Percentiles rank a stretch among this genome's conserved stretches.
phyloP scores from a whole-genome alignment of 805 yeast genomes.

The Metahyphopichia silvanorum region DNA sequence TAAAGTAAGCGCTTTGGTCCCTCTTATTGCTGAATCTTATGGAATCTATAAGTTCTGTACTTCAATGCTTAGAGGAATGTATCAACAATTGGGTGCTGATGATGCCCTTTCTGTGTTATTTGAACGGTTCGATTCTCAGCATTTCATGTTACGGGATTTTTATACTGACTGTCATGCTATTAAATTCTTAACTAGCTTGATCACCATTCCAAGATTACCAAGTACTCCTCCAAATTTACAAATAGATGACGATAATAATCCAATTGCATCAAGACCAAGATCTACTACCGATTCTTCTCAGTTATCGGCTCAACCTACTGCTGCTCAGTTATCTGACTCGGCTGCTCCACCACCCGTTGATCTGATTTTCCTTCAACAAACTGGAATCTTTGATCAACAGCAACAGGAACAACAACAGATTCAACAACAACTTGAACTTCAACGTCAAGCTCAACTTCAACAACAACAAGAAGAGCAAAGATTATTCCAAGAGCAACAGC shows the following conservation, averaged over 20 bases:
- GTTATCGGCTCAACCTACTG: conserved; percentile 46
- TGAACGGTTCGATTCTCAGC: conserved; percentile 69
- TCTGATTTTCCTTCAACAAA: conserved; percentile 47
- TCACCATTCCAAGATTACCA: conserved; percentile 71
- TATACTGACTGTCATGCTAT: conserved; percentile 88
- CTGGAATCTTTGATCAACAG: conserved; percentile 53
- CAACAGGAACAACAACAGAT: conserved; percentile 57
- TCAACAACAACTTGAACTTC: conserved; percentile 61
- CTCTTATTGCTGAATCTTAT: conserved; percentile 85
- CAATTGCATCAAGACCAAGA: conserved; percentile 29
- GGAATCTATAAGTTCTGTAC: conserved; percentile 89
- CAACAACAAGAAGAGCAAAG: conserved; percentile 69
- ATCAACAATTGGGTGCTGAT: conserved; percentile 65
- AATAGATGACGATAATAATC: conserved; percentile 41
- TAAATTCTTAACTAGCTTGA: conserved; percentile 73
- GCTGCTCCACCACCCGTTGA: conserved; percentile 35
- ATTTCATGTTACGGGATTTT: conserved; percentile 70
- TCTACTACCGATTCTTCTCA: conserved; percentile 29
- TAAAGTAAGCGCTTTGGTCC: conserved; percentile 82
- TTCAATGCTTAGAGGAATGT: conserved; percentile 88
- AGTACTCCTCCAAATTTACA: conserved; percentile 58
- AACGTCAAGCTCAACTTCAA: conserved; percentile 63
- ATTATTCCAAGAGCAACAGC: conserved; percentile 72
- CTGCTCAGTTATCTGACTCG: conserved; percentile 25
- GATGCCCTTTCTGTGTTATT: conserved; percentile 76